A percentile compares a stretch with the other conserved stretches of the same genome.
phyloP scores from a whole-genome alignment of 2,329 filamentous ascomycete species.

The Ophiostoma triangulosporum region DNA sequence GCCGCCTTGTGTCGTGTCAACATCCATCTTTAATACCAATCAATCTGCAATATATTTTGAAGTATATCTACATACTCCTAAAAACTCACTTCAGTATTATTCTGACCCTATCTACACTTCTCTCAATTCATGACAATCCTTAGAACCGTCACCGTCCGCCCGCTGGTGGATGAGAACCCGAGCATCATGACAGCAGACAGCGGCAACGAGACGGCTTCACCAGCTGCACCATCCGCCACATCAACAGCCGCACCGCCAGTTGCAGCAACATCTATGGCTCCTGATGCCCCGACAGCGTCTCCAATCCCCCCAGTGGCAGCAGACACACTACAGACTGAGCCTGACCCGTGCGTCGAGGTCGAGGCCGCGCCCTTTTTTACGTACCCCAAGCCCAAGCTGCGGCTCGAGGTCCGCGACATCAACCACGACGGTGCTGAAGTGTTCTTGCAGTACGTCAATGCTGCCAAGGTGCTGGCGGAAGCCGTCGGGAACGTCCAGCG shows the following conservation, averaged over 20 bases:
- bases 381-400: slow-evolving; percentile 40
- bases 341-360: too few relatives aligned
- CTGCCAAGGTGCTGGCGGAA: slow-evolving; percentile 44
- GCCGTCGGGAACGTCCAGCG: slow-evolving; percentile 56
- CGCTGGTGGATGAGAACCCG: neutral
- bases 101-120: too few relatives aligned
- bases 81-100: too few relatives aligned
- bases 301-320: neutral
- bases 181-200: neutral
- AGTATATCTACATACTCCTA: too few relatives aligned
- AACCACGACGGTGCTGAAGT: slow-evolving; percentile 44
- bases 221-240: neutral
- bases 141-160: neutral
- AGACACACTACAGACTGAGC: too few relatives aligned
- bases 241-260: neutral
- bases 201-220: neutral
- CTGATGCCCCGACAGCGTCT: neutral
- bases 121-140: neutral
- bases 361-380: too few relatives aligned
- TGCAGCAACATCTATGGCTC: neutral
- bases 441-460: slow-evolving; percentile 56
- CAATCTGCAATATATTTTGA: too few relatives aligned
- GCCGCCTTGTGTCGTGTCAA: too few relatives aligned
- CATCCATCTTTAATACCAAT: too few relatives aligned
- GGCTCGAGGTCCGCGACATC: slow-evolving; percentile 46